Evolutionary conservation across 1,284 basidiomycete genomes (phyloP), one percentile per base, ranked within the genome.

Genomic region (Ceratobasidium sp.): DNA sequence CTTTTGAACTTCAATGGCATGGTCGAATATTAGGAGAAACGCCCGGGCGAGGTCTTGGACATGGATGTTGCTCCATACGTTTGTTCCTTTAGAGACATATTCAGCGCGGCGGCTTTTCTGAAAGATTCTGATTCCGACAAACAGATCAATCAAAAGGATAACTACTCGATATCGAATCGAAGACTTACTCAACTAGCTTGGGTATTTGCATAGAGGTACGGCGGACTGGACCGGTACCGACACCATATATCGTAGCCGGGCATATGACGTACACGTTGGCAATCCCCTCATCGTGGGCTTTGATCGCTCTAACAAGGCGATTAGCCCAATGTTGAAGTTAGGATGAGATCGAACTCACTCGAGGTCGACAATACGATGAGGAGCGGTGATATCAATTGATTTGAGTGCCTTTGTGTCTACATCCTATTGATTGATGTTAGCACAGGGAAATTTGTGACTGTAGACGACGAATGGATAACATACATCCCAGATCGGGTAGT

Each of bases 11-110:
- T 33, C 23, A 3, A 68, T 3, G 7, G 48, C 66, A n/a, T 54
- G 66, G 5, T 12, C 17, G 26, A 68, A 23, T 7, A 68, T 50
- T 15, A 33, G 20, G 13, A 46, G 66, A n/a, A 54, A 68, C 3
- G 38, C 66, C 0, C 20, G 17, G 0, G 20, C 66, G 17, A 52
- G 66, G 48, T 68, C 66, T 20, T 68, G 33, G 9, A 68, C 50
- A 26, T 68, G 50, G 26, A 68, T 38, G 20, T 68, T 54, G 44
- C 66, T 68, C 46, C 66, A 68, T 26, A 68, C 20, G 66, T 68
- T 54, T 15, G 26, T 54, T 4, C 66, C 46, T 52, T 68, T 68
- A 3, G 26, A 20, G 17, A 68, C 33, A 17, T 68, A 68, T 68
- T 33, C 46, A 9, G 20, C 33, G 26, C 33, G 66, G 23, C 33